A percentile compares a stretch with the other conserved stretches of the same genome.
Conservation (phyloP, 805 yeast species). For the Lipomyces spencermartinsiae region DNA sequence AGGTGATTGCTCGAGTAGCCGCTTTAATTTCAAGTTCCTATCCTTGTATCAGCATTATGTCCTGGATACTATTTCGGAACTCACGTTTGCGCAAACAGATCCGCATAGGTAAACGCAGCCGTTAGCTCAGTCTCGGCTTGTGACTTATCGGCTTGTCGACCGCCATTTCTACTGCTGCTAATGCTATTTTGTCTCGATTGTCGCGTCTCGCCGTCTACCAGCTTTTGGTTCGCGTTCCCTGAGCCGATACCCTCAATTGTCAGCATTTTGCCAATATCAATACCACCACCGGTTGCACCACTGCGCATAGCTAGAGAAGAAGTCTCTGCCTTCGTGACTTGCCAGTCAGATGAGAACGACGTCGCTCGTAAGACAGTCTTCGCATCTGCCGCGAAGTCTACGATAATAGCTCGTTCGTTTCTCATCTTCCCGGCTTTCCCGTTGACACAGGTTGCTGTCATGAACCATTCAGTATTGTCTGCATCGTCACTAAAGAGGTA, state of each 20-base stretch:
- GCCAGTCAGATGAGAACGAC: conserved; percentile 50
- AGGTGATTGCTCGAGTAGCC: conserved; percentile 14
- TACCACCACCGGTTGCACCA: conserved; percentile 6
- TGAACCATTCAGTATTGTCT: conserved; percentile 17
- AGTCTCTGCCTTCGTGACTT: conserved; percentile 43
- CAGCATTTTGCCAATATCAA: conserved; percentile 31
- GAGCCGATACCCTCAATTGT: conserved; percentile 37
- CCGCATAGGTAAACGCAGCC: conserved; percentile 21
- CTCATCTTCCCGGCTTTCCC: background rate
- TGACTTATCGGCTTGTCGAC: conserved; percentile 3
- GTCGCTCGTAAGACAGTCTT: conserved; percentile 42
- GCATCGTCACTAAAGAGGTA: conserved; percentile 49
- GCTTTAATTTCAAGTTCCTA: conserved; percentile 15
- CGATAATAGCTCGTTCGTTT: conserved; percentile 41
- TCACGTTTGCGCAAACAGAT: conserved; percentile 28
- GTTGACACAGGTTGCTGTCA: background rate
- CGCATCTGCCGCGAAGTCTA: conserved; percentile 49
- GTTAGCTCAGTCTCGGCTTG: conserved; percentile 20
- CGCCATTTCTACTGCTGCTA: conserved; percentile 6
- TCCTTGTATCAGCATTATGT: background rate
- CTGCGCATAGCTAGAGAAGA: conserved; percentile 32
- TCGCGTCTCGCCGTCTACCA: background rate
- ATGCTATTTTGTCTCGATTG: background rate
- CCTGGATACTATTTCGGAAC: background rate
- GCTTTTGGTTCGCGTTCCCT: conserved; percentile 17